Base-by-base conservation (phyloP, 768 basidiomycete species). In the Panaeolus cyanescens region DNA sequence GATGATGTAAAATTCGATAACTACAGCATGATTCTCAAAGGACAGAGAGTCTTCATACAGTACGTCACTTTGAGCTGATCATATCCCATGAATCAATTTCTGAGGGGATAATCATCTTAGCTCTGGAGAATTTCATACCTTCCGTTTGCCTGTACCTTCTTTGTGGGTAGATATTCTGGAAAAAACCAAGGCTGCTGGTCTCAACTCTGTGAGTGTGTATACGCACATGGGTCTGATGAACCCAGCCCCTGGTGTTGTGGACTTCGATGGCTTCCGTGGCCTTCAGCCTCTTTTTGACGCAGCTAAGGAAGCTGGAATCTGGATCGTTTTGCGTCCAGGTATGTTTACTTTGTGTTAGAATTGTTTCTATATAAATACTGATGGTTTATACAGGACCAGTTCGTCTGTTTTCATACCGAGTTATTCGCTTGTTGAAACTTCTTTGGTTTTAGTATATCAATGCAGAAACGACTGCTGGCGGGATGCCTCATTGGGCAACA, bases 41-140 rank as follows among this genome's bases (percentile, higher is more conserved):
- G 86, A 3, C 91, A 91, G 66, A 79, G 92, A 15, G 70, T 91
- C 19, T 91, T 93, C 65, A 71, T 93, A 3, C 82, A 91, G 90
- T 90, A 74, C 58, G 86, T 79, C 12, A 53, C 54, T 10, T 33
- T n/a, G n/a, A n/a, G 25, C n/a, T 25, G 54, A 8, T 1, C 50
- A 15, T 17, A 6, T 60, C 15, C 15, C 9, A 0, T 7, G 2
- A 20, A 54, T 13, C 34, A 7, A 37, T 59, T 39, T 56, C 25
- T 54, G 13, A 13, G 7, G 25, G n/a, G 45, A 32, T 40, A 33
- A 33, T 2, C 32, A 32, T 15, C 33, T 7, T 61, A 93, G 92
- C 66, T 91, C 90, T 0, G 93, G 93, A 60, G 93, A 93, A 71
- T 92, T 93, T 71, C 93, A 93, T 67, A 85, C 91, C 0, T 94